Evolutionary conservation across 2,329 filamentous ascomycete genomes (phyloP).

Genomic region (Blastomyces silverae): DNA sequence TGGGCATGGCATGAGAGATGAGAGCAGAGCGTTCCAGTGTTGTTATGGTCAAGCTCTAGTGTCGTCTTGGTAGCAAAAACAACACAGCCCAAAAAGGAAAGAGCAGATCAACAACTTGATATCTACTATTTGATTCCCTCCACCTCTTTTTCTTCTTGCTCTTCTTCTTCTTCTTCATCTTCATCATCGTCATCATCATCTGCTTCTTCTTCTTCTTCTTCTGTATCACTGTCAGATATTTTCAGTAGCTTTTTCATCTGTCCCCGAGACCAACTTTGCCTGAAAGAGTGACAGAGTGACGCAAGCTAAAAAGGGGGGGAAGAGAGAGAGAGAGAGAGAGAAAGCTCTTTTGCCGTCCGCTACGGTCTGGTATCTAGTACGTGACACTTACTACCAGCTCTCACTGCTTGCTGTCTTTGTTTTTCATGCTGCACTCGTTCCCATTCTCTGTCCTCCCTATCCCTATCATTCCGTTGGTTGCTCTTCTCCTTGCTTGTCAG

Average conservation of each 20-base stretch:
- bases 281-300: not conserved
- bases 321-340: not conserved
- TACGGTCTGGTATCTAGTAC: not conserved
- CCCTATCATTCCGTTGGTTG: too few species aligned
- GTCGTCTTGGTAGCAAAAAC: not conserved
- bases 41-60: not conserved
- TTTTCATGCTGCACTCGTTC: not conserved
- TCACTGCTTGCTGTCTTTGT: not conserved
- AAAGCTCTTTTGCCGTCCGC: not conserved
- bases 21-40: not conserved
- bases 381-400: not conserved
- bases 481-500: not conserved
- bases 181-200: not conserved
- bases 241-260: not conserved
- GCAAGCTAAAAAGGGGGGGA: not conserved
- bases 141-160: not conserved
- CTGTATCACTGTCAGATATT: not conserved
- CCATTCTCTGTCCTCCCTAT: slow-evolving; percentile 5
- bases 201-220: not conserved
- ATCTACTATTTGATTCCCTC: not conserved
- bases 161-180: not conserved
- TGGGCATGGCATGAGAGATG: too few species aligned
- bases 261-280: not conserved
- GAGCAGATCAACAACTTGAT: not conserved
- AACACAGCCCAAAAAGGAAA: not conserved